Base-by-base conservation (phyloP, 1,139 yeast genomes). In the Saccharomyces hybrid region DNA sequence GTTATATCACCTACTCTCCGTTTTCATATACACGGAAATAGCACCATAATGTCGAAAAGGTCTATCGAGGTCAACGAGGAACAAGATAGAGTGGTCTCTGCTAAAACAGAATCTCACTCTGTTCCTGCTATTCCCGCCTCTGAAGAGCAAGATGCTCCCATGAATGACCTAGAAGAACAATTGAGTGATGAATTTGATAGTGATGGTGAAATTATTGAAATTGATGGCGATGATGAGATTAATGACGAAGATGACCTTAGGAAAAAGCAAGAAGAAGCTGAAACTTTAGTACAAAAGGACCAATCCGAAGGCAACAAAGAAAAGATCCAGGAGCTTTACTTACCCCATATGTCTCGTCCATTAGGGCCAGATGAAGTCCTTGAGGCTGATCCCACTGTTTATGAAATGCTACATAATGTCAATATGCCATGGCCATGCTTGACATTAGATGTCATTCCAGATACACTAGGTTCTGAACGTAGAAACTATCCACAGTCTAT, bases 391-490 rank as follows among this genome's bases (percentile, higher is more conserved):
- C 96, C 96, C 54, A 78, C 93, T 14, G 97, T 93, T 4, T 93
- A 95, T 70, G 96, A 93, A 66, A 91, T 93, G 98, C 77, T 93
- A 57, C 99, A 93, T 73, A 88, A 88, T 66, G 88, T 93, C 59
- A 88, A 88, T 69, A 76, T 93, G 70, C 96, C 96, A 65, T 93
- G 99, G 98, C 98, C 99, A 23, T 90, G 97, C 73, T 76, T 93
- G 67, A 88, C 97, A 1, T 78, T 95, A 59, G 99, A 93, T 68
- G 75, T 93, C 46, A 74, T 95, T 55, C 96, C 96, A 11, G 99
- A 93, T 70, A 75, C 77, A 53, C 77, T 89, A 55, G 99, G 99
- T 8, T 78, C 80, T 54, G 97, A 90, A 72, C 84, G 99, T 75
- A 81, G 96, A 73, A 80, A 79, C 48, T 93, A 83, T 67, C 99